phyloP scores from a whole-genome alignment of 139 green algal species.

The Coelastrella sp. region DNA sequence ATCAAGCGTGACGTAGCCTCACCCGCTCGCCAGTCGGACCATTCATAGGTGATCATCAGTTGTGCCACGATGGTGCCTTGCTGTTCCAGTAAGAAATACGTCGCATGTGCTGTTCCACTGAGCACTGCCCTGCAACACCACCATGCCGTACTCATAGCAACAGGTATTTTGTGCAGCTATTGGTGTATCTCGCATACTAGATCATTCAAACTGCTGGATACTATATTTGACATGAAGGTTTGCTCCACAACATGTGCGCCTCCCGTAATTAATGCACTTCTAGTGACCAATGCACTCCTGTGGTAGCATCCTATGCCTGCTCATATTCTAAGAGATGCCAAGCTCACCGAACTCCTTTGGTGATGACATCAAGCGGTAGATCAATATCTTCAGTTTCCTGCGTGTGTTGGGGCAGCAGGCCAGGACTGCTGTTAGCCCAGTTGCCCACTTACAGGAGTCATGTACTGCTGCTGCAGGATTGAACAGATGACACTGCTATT shows the following conservation, averaged over 20 bases:
- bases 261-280: no score
- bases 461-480: no score
- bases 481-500: background rate
- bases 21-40: slow-evolving; percentile 40
- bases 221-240: no score
- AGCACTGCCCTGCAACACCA: slow-evolving; percentile 21
- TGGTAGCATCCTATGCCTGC: no score
- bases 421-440: no score
- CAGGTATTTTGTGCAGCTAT: no score
- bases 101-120: background rate
- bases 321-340: no score
- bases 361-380: slow-evolving; percentile 33
- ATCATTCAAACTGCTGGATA: no score
- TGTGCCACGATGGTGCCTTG: slow-evolving; percentile 52
- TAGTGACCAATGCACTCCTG: no score
- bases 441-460: no score
- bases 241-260: no score
- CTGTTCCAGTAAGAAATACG: slow-evolving; percentile 47
- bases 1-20: background rate
- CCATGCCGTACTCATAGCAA: no score
- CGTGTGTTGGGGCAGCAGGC: background rate
- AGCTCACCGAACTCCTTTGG: slow-evolving; percentile 40
- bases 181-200: background rate
- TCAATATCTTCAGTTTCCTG: slow-evolving; percentile 62
- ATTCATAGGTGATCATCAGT: slow-evolving; percentile 77